Evolutionary conservation across 306 rosid species (phyloP), one percentile per base, ranked within the genome.

Genomic region (Cyamopsis tetragonoloba): DNA sequence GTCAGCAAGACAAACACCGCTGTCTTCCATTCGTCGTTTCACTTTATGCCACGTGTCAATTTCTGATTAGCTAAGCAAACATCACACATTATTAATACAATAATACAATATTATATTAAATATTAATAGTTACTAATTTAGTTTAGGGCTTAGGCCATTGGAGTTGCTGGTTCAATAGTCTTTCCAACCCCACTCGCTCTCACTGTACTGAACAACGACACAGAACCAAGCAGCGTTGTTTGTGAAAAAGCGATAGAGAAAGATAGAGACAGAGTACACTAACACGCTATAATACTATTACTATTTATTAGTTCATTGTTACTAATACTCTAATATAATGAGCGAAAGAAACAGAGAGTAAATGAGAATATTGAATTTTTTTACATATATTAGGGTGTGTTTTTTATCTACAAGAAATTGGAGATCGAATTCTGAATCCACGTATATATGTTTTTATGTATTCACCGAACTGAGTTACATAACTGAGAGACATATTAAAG

Each of bases 1-100:
- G 87, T 84, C 86, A 80, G 84, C 84, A 66, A 71, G 75, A 60
- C 86, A 85, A 62, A 68, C 73, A 58, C 75, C 19, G 72, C 84
- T 82, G 84, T 74, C 79, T 66, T 79, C 89, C 87, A 77, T 80
- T 80, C 30, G 59, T 42, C 17, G n/a, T 42, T 49, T 63, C 34
- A 22, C 70, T 49, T 20, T 26, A 8, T 0, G 2, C 81, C 86
- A 84, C 85, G 81, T 75, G 84, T 80, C 71, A 0, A 0, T 0
- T 0, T 0, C 0, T 55, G 0, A 80, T 73, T 79, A 4, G 81
- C 1, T 0, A 42, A 15, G 7, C 2, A 22, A 38, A 62, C 38
- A 58, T 28, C 10, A 57, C 35, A 57, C 35, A 18, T 13, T 57
- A 43, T n/a, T 66, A 28, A 11, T 14, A 13, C 27, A 71, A 9